These are phyloP conservation scores for Lepiota brunneoincarnata DNA, from an alignment of 768 basidiomycete genomes.

Conservation along the genomic window DNA sequence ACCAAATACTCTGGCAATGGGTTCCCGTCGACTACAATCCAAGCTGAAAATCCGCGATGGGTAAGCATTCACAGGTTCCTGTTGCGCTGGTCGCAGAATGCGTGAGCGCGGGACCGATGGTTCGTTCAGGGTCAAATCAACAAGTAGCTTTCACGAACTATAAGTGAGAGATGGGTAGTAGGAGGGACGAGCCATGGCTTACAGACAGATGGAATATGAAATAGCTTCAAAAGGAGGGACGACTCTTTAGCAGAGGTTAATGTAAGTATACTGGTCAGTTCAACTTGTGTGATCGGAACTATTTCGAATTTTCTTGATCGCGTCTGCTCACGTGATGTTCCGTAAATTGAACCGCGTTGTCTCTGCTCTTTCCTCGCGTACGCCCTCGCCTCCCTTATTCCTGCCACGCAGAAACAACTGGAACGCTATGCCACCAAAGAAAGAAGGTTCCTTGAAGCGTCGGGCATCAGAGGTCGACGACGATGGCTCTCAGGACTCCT, in stretches of 20 bases:
- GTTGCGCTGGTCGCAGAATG: not conserved
- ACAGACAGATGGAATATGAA: slow-evolving; percentile 1
- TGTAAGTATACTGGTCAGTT: slow-evolving; percentile 5
- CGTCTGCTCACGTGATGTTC: not conserved
- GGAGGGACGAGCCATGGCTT: not conserved
- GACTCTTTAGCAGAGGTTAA: not conserved
- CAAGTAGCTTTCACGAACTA: not conserved
- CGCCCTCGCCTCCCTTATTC: not conserved
- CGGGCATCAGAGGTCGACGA: slow-evolving; percentile 15
- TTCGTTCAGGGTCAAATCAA: not conserved
- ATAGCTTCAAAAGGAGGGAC: not conserved
- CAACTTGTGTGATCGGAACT: slow-evolving; percentile 10
- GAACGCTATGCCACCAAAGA: slow-evolving; percentile 11
- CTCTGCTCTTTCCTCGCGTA: not conserved
- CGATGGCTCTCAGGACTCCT: slow-evolving; percentile 21
- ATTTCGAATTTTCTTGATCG: not conserved
- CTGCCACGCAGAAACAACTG: not conserved
- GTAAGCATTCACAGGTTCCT: slow-evolving; percentile 38
- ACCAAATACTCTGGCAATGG: slow-evolving; percentile 55
- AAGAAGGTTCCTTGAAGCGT: slow-evolving; percentile 7
- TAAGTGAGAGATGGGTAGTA: not conserved
- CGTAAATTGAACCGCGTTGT: not conserved
- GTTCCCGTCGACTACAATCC: slow-evolving; percentile 55
- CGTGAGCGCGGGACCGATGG: not conserved
- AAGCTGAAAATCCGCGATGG: slow-evolving; percentile 65